Percentiles rank a stretch among this genome's conserved stretches.
Evolutionary conservation across 257 asterid species (phyloP).

Genomic region (Hygrophila difformis): DNA sequence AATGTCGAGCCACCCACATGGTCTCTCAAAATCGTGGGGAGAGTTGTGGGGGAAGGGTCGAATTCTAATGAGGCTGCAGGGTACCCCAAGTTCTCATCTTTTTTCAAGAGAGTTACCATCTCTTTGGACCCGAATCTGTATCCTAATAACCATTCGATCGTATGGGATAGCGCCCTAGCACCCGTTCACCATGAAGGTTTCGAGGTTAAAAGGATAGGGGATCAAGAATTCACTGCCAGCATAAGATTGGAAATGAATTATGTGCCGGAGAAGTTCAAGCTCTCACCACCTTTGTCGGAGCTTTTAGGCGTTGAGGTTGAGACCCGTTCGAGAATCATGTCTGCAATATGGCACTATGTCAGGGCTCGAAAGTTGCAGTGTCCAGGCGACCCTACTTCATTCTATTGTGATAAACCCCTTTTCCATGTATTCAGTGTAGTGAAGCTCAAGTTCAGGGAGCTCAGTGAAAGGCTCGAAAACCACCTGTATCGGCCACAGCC

Average conservation of each 20-base stretch:
- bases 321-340: conserved; percentile 62
- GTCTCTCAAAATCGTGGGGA: conserved; percentile 92
- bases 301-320: conserved; percentile 77
- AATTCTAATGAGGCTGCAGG: conserved; percentile 76
- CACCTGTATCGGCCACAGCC: conserved; percentile 69
- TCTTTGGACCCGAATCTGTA: conserved; percentile 68
- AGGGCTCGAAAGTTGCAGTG: conserved; percentile 75
- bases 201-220: conserved; percentile 92
- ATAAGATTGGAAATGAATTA: conserved; percentile 84
- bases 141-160: conserved; percentile 83
- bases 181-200: conserved; percentile 98
- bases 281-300: conserved; percentile 53
- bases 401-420: conserved; percentile 67
- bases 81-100: conserved; percentile 55
- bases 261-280: conserved; percentile 69
- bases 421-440: conserved; percentile 58
- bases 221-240: conserved; percentile 76
- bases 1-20: conserved; percentile 83
- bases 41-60: conserved; percentile 88
- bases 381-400: conserved; percentile 56
- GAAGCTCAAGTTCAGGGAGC: conserved; percentile 52
- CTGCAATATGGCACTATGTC: conserved; percentile 87
- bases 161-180: conserved; percentile 83
- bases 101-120: too few relatives aligned
- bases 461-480: conserved; percentile 49